Conservation (phyloP, 371 early-diverging fungal species). For the Mucor circinelloides region DNA sequence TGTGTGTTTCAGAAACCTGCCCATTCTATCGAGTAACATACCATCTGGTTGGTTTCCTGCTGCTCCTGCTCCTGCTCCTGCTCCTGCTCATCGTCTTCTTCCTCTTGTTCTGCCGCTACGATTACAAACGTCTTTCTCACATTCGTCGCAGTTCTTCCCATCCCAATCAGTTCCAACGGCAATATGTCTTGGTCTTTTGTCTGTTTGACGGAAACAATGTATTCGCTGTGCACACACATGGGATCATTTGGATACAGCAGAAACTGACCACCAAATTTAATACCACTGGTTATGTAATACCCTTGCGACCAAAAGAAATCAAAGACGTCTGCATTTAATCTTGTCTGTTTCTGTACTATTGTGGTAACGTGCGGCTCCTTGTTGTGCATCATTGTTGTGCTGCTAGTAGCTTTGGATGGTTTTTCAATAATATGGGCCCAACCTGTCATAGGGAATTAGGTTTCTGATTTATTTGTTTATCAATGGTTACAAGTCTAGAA, state of each 20-base stretch:
- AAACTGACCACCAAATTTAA: slow-evolving; percentile 70
- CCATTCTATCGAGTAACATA: slow-evolving; percentile 45
- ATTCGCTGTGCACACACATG: slow-evolving; percentile 57
- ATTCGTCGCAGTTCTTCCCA: slow-evolving; percentile 56
- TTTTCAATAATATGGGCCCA: background rate
- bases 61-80: background rate
- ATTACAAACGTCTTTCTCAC: slow-evolving; percentile 59
- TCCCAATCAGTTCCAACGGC: slow-evolving; percentile 44
- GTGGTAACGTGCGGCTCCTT: background rate
- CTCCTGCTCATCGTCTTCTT: background rate
- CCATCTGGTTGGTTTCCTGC: background rate
- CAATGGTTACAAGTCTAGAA: background rate
- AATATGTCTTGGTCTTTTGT: slow-evolving; percentile 5
- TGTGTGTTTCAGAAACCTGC: slow-evolving; percentile 41
- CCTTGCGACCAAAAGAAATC: slow-evolving; percentile 55
- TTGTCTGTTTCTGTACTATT: background rate
- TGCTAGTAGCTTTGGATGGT: background rate
- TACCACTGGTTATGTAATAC: slow-evolving; percentile 56
- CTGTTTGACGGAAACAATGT: slow-evolving; percentile 36
- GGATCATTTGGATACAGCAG: slow-evolving; percentile 64
- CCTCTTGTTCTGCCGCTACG: slow-evolving; percentile 15
- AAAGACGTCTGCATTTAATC: slow-evolving; percentile 29
- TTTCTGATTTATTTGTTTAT: background rate
- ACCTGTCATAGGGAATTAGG: background rate
- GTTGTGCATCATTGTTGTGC: background rate